These are phyloP conservation scores for Hsuehochloa calcarea DNA, from an alignment of 176 grass and related monocot species.

Conservation along the genomic window DNA sequence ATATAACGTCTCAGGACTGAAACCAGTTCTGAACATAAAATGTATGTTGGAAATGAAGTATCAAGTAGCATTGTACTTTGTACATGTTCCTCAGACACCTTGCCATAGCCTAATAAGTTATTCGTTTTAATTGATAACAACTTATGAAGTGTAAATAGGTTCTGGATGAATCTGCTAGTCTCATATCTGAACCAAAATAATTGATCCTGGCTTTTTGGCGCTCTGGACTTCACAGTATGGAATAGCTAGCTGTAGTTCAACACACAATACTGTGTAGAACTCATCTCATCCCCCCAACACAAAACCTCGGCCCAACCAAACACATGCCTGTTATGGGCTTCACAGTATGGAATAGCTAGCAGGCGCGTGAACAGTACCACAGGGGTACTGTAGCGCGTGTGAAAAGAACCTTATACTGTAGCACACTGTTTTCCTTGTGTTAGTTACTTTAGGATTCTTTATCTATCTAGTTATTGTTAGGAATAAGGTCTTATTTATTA, in stretches of 20 bases:
- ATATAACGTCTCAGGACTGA: neutral
- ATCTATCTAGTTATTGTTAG: no score
- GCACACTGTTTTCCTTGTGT: no score
- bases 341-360: no score
- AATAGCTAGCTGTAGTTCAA: neutral
- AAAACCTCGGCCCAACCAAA: neutral
- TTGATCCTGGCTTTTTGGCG: neutral
- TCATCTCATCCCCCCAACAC: neutral
- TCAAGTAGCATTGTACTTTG: neutral
- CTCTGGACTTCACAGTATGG: neutral
- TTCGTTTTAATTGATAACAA: neutral
- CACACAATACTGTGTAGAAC: neutral
- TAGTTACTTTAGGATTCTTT: no score
- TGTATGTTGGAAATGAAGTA: neutral
- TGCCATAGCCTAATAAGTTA: neutral
- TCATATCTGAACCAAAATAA: neutral
- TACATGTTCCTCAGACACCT: neutral
- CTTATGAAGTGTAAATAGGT: neutral
- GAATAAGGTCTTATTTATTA: no score
- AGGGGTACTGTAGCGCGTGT: no score
- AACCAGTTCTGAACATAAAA: slow-evolving; percentile 18
- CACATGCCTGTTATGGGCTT: no score
- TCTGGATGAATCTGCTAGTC: neutral
- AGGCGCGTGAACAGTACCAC: no score
- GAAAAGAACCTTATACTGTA: no score